These are phyloP conservation scores for Urtica urens DNA, from an alignment of 306 rosid genomes.

Conservation along the genomic window DNA sequence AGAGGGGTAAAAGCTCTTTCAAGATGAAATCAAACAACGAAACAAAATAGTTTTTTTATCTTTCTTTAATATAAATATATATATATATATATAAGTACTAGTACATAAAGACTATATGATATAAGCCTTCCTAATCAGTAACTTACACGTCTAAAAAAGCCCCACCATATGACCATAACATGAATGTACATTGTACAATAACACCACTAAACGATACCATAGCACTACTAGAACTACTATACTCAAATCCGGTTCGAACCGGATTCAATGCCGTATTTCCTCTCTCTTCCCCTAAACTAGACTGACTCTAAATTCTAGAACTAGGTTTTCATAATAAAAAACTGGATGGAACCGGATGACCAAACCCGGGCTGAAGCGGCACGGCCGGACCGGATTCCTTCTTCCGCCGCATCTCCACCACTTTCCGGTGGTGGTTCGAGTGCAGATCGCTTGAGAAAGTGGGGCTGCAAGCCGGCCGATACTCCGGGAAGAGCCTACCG, in stretches of 20 bases:
- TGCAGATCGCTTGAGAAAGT: conserved; percentile 70
- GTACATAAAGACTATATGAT: no score
- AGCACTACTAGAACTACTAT: background rate
- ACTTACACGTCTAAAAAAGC: conserved; percentile 30
- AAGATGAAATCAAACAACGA: no score
- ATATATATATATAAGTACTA: no score
- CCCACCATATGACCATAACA: conserved; percentile 29
- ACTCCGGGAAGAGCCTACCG: conserved; percentile 85
- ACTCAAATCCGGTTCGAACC: conserved; percentile 25
- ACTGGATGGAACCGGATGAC: conserved; percentile 30
- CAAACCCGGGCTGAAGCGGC: conserved; percentile 22
- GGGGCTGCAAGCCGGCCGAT: conserved; percentile 96
- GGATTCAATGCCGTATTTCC: conserved; percentile 22
- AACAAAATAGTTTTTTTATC: no score
- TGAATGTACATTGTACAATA: conserved; percentile 28
- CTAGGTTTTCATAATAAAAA: conserved; percentile 34
- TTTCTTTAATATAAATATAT: no score
- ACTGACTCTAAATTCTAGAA: background rate
- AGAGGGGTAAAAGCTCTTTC: background rate
- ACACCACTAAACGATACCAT: no score
- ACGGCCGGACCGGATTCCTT: conserved; percentile 25
- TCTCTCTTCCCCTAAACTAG: conserved; percentile 6
- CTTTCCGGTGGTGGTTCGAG: conserved; percentile 95
- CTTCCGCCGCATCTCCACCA: conserved; percentile 89
- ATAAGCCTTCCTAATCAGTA: conserved; percentile 29